phyloP scores from a whole-genome alignment of 257 asterid genomes.

The Solanum arcanum region DNA sequence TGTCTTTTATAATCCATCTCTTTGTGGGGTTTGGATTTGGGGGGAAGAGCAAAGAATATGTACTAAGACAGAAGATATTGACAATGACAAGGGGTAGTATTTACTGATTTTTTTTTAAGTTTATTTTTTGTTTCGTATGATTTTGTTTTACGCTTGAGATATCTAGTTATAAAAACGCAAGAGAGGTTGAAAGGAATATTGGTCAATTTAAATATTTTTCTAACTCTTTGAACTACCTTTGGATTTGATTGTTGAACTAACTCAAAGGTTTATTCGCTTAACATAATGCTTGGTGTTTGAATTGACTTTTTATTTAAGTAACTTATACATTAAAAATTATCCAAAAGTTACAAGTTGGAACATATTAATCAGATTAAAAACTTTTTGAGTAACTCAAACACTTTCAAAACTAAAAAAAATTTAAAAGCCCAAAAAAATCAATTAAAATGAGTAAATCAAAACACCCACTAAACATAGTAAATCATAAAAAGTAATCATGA shows the following conservation, averaged over 20 bases:
- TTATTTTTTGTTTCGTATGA: background rate
- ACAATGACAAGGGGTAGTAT: background rate
- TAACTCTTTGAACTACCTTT: background rate
- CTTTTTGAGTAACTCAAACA: no score
- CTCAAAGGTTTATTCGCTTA: background rate
- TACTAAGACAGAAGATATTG: background rate
- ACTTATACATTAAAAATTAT: no score
- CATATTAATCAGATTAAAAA: no score
- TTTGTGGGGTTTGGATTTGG: background rate
- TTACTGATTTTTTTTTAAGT: no score
- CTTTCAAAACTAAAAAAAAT: no score
- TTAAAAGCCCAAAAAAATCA: no score
- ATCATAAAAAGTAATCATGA: background rate
- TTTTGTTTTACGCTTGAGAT: background rate
- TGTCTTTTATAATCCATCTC: background rate
- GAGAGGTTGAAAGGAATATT: background rate
- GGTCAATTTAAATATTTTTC: background rate
- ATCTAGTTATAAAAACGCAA: background rate
- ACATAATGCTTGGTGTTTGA: no score
- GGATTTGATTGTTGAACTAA: background rate
- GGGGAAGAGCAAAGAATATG: background rate
- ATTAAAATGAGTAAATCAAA: no score
- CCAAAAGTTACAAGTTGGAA: no score
- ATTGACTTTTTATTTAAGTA: no score
- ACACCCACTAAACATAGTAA: background rate